These are phyloP conservation scores for Suillus weaverae DNA, from an alignment of 768 basidiomycete genomes.

Conservation along the genomic window DNA sequence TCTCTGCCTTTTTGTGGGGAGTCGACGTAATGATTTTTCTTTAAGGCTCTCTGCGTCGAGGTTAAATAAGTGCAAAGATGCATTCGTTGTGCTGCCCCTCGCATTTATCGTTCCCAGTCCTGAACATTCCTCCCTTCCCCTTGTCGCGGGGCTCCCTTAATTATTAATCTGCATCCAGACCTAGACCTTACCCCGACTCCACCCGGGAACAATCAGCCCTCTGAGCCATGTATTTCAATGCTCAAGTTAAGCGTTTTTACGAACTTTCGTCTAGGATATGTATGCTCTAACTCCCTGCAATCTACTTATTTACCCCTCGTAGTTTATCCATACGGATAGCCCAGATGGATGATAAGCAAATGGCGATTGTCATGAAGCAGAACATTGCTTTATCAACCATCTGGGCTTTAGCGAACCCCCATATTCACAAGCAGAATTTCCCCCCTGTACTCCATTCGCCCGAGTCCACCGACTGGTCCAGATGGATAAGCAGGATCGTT, in stretches of 20 bases:
- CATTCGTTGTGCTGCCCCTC: too few relatives aligned
- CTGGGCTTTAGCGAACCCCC: background rate
- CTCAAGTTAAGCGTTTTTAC: background rate
- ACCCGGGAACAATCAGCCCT: background rate
- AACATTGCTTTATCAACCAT: background rate
- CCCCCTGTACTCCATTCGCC: background rate
- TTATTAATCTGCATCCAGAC: too few relatives aligned
- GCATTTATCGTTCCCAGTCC: too few relatives aligned
- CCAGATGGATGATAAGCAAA: background rate
- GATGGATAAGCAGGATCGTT: background rate
- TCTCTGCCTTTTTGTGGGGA: too few relatives aligned
- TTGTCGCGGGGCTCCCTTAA: too few relatives aligned
- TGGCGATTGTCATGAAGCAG: background rate
- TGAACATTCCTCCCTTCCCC: too few relatives aligned
- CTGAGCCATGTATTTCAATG: background rate
- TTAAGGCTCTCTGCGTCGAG: too few relatives aligned
- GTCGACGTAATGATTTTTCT: too few relatives aligned
- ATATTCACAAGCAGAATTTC: background rate
- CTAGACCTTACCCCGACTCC: too few relatives aligned
- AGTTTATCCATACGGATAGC: background rate
- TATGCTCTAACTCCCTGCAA: background rate
- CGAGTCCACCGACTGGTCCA: background rate
- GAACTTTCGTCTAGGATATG: background rate
- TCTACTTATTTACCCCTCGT: background rate
- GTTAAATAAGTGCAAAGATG: too few relatives aligned